These are phyloP conservation scores for Exophiala sideris DNA, from an alignment of 2,329 filamentous ascomycete species.

Conservation along the genomic window DNA sequence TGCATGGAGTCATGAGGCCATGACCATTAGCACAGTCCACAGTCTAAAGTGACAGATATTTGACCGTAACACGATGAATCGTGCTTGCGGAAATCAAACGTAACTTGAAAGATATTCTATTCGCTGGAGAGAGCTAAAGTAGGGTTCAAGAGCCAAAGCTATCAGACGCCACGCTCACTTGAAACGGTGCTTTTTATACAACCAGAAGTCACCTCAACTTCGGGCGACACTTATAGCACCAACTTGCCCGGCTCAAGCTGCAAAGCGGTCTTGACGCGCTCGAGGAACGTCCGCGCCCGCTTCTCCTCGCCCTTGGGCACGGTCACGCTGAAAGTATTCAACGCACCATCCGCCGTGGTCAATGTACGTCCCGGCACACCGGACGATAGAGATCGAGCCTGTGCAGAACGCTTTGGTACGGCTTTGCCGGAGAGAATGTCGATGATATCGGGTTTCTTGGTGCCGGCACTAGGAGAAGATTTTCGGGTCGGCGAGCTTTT, in stretches of 20 bases:
- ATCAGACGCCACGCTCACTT: too few relatives aligned
- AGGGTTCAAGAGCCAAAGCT: too few relatives aligned
- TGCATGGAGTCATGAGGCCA: too few relatives aligned
- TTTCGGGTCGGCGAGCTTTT: slow-evolving; percentile 12
- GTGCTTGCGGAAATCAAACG: too few relatives aligned
- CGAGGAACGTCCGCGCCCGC: slow-evolving; percentile 76
- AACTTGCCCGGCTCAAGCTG: slow-evolving; percentile 76
- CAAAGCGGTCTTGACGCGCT: slow-evolving; percentile 78
- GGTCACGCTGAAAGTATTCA: slow-evolving; percentile 77
- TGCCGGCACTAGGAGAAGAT: slow-evolving; percentile 5
- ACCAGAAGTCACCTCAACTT: too few relatives aligned
- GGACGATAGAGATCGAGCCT: not conserved
- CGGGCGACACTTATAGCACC: slow-evolving; percentile 49
- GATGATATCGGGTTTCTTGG: slow-evolving; percentile 70
- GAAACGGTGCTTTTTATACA: too few relatives aligned
- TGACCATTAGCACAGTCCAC: too few relatives aligned
- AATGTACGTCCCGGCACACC: slow-evolving; percentile 30
- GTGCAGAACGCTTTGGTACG: slow-evolving; percentile 31
- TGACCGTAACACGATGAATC: too few relatives aligned
- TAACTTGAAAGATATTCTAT: too few relatives aligned
- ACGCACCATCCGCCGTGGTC: slow-evolving; percentile 50
- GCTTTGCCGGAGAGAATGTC: slow-evolving; percentile 66
- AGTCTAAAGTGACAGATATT: too few relatives aligned
- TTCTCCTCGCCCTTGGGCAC: slow-evolving; percentile 78
- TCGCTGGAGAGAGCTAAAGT: too few relatives aligned